A percentile compares a stretch with the other conserved stretches of the same genome.
These are phyloP conservation scores for Huntiella omanensis DNA, from an alignment of 2,329 filamentous ascomycete species.

Conservation along the genomic window DNA sequence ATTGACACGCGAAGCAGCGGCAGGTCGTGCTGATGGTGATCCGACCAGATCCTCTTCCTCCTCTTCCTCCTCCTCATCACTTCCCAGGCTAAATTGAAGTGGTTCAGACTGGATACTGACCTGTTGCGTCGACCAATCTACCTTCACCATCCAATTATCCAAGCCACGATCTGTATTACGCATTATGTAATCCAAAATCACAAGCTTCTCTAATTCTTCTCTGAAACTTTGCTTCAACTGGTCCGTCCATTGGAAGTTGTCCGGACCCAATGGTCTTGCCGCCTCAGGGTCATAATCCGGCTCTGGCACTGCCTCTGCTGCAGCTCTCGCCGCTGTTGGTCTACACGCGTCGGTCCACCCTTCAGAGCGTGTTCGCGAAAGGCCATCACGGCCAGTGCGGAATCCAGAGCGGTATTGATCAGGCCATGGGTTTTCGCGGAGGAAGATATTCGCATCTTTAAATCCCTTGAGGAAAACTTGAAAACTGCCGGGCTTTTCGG, in stretches of 20 bases:
- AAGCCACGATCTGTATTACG: constrained; percentile 89
- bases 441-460: constrained; percentile 89
- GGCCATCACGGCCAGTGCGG: constrained; percentile 36
- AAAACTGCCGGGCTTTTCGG: constrained; percentile 84
- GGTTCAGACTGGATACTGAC: constrained; percentile 79
- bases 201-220: constrained; percentile 89
- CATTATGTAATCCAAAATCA: constrained; percentile 98
- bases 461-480: constrained; percentile 95
- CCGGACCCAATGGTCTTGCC: constrained; percentile 22
- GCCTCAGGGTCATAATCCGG: constrained; percentile 23
- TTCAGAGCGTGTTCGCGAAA: constrained; percentile 45
- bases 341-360: constrained; percentile 68
- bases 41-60: constrained; percentile 21
- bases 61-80: constrained; percentile 25
- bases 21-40: constrained; percentile 30
- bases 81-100: constrained; percentile 43
- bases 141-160: constrained; percentile 99
- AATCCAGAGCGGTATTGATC: constrained; percentile 64
- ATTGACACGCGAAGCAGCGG: constrained; percentile 25
- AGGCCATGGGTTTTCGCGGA: constrained; percentile 91
- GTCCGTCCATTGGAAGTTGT: constrained; percentile 71
- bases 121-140: constrained; percentile 66
- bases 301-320: constrained; percentile 26
- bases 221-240: constrained; percentile 75
- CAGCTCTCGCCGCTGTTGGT: constrained; percentile 30